phyloP scores from a whole-genome alignment of 2,329 filamentous ascomycete genomes.

The Beauveria sp. region DNA sequence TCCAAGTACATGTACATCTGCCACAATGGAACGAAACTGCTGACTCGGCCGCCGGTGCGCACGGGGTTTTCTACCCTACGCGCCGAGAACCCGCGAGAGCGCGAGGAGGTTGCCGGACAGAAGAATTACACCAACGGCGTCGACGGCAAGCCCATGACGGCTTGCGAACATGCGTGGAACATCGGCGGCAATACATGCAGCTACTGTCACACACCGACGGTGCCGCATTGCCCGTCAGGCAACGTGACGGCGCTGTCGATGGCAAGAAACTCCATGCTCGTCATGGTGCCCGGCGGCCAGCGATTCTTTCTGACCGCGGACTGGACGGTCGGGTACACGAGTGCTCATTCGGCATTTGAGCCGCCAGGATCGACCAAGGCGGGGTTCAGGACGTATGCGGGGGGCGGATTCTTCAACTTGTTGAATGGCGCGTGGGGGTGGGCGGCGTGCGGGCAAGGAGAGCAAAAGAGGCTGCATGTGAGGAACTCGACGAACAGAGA shows the following conservation, averaged over 20 bases:
- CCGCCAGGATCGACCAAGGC: constrained; percentile 20
- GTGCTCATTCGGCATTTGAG: constrained; percentile 26
- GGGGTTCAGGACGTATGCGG: constrained; percentile 23
- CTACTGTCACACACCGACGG: background rate
- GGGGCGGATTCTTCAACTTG: constrained; percentile 26
- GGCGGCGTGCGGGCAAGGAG: constrained; percentile 1
- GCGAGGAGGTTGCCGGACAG: background rate
- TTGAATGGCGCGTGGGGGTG: constrained; percentile 8
- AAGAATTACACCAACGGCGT: constrained; percentile 10
- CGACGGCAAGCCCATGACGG: constrained; percentile 23
- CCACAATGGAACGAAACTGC: background rate
- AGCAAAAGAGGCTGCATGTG: constrained; percentile 1
- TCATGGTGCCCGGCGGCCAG: constrained; percentile 27
- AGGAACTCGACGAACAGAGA: constrained; percentile 7
- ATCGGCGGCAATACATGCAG: constrained; percentile 22
- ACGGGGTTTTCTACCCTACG: constrained; percentile 16
- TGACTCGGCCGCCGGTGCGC: background rate
- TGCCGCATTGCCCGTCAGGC: constrained; percentile 21
- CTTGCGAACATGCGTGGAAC: constrained; percentile 18
- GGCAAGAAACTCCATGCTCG: constrained; percentile 20
- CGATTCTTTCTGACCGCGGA: constrained; percentile 21
- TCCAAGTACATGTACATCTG: constrained; percentile 22
- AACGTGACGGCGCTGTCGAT: constrained; percentile 20
- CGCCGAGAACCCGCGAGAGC: constrained; percentile 22
- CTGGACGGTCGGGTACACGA: constrained; percentile 25